Conservation (phyloP, 192 early-diverging fungal species). For the Coemansia sp. region DNA sequence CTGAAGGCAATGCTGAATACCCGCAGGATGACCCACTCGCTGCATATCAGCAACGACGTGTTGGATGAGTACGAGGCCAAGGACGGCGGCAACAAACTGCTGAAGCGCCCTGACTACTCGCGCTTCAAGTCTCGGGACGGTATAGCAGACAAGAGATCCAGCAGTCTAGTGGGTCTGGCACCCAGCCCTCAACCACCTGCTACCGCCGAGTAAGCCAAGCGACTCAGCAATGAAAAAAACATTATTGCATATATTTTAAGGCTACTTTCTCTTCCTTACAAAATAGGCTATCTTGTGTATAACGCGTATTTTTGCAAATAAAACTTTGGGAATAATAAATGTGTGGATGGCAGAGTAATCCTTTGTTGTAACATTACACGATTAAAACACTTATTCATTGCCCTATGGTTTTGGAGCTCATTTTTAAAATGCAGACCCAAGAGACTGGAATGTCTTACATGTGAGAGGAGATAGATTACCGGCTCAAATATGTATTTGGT, state of each 20-base stretch:
- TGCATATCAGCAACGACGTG: constrained; percentile 16
- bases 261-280: background rate
- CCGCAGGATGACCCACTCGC: constrained; percentile 22
- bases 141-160: constrained; percentile 9
- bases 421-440: background rate
- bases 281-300: background rate
- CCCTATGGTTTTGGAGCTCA: background rate
- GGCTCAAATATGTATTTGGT: background rate
- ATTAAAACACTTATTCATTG: background rate
- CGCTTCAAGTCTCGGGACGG: background rate
- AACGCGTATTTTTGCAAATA: background rate
- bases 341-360: too few species aligned
- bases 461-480: background rate
- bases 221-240: too few species aligned
- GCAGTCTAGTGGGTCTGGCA: constrained; percentile 24
- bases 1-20: background rate
- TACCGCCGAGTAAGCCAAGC: background rate
- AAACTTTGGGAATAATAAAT: too few species aligned
- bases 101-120: constrained; percentile 33
- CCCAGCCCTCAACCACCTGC: constrained; percentile 19
- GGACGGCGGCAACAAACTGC: constrained; percentile 11
- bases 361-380: too few species aligned
- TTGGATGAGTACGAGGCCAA: constrained; percentile 10
- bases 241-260: background rate
- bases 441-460: background rate